Evolutionary conservation across 805 yeast genomes (phyloP).

Genomic region (Saccharomyces eubayanus): DNA sequence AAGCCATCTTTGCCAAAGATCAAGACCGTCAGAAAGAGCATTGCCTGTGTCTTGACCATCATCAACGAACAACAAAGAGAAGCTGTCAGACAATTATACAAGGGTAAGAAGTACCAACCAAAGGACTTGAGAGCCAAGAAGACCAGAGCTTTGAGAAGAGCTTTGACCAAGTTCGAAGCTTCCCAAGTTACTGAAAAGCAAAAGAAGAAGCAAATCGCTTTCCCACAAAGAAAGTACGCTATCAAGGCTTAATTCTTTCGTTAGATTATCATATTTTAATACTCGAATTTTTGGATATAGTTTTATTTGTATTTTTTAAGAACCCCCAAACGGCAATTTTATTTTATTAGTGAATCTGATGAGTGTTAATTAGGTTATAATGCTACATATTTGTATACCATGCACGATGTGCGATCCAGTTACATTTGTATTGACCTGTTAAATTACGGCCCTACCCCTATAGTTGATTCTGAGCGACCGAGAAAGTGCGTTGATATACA

Average conservation of each 20-base stretch:
- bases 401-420: background rate
- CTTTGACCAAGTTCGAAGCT: conserved; percentile 82
- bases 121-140: conserved; percentile 98
- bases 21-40: conserved; percentile 94
- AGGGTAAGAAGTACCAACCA: conserved; percentile 91
- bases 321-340: background rate
- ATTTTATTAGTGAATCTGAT: background rate
- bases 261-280: conserved; percentile 35
- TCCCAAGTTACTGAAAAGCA: conserved; percentile 76
- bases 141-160: conserved; percentile 99
- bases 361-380: background rate
- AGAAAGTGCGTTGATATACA: background rate
- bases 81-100: conserved; percentile 89
- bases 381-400: background rate
- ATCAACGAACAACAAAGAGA: conserved; percentile 96
- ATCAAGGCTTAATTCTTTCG: conserved; percentile 85
- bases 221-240: conserved; percentile 98
- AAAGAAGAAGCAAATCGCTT: conserved; percentile 85
- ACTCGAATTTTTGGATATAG: background rate
- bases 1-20: conserved; percentile 92
- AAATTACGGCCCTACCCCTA: background rate
- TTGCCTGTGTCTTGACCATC: conserved; percentile 95
- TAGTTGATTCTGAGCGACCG: background rate
- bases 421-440: background rate
- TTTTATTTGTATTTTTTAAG: background rate